A percentile compares a stretch with the other conserved stretches of the same genome.
Conservation (phyloP, 345 rosid genomes). For the Syzygium jambos region DNA sequence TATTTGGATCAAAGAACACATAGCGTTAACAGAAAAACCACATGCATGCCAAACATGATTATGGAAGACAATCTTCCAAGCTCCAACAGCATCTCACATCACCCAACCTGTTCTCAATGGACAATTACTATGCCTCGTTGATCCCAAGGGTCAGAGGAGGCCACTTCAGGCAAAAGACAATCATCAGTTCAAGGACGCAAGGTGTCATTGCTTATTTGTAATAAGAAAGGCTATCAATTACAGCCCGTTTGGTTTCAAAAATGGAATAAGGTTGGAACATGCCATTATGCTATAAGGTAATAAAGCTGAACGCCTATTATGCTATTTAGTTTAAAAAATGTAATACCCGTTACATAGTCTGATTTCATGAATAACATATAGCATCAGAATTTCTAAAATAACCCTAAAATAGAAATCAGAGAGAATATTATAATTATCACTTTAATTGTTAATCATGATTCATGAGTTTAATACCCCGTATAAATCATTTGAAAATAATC, state of each 20-base stretch:
- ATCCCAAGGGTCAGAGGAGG: too few species aligned
- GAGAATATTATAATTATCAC: not conserved
- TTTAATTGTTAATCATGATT: not conserved
- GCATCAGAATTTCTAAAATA: not conserved
- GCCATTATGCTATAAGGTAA: too few species aligned
- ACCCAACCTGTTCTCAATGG: not conserved
- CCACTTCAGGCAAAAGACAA: too few species aligned
- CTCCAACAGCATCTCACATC: not conserved
- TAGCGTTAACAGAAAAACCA: not conserved
- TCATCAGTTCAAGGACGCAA: too few species aligned
- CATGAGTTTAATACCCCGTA: not conserved
- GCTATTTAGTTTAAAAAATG: not conserved
- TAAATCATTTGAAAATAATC: not conserved
- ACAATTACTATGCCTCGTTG: too few species aligned
- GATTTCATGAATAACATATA: not conserved
- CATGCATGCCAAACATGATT: not conserved
- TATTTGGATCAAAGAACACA: not conserved
- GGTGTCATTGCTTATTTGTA: too few species aligned
- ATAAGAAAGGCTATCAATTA: too few species aligned
- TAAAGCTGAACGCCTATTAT: not conserved
- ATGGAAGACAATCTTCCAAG: not conserved
- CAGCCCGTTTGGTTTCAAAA: too few species aligned
- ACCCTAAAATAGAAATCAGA: not conserved
- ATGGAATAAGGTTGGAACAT: too few species aligned
- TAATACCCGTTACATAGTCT: not conserved